Conservation (phyloP, 768 basidiomycete genomes). For the Mycena metata region DNA sequence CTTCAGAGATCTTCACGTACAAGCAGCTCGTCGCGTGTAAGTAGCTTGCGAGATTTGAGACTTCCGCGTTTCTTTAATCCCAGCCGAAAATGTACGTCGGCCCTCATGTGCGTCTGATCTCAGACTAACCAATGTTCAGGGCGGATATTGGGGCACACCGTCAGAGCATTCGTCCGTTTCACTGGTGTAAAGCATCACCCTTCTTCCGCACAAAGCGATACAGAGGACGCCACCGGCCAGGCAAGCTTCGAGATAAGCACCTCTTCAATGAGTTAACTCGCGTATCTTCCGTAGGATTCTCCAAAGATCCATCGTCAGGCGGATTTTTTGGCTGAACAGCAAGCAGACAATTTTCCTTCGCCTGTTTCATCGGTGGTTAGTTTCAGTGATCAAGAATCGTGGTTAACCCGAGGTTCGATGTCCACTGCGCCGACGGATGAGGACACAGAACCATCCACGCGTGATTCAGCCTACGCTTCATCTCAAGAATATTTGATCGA, state of each 20-base stretch:
- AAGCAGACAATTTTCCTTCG: not conserved
- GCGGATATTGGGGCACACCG: not conserved
- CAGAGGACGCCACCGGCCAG: not conserved
- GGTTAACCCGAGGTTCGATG: not conserved
- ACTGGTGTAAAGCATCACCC: not conserved
- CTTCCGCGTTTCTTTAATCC: conserved; percentile 3
- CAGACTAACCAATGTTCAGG: not conserved
- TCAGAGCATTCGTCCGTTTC: conserved; percentile 9
- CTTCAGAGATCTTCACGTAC: not conserved
- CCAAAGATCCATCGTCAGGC: too few relatives aligned
- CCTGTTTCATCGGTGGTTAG: conserved; percentile 1
- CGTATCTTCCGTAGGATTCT: too few relatives aligned
- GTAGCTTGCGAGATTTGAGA: not conserved
- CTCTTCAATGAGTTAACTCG: too few relatives aligned
- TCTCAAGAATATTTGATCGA: not conserved
- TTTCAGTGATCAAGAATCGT: conserved; percentile 11
- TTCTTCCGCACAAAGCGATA: too few relatives aligned
- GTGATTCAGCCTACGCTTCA: not conserved
- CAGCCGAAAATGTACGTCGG: conserved; percentile 14
- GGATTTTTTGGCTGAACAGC: too few relatives aligned
- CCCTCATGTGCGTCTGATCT: not conserved
- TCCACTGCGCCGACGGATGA: not conserved
- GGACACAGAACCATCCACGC: not conserved
- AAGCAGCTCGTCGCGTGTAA: not conserved
- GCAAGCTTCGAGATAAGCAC: too few relatives aligned